Conservation (phyloP, 2,329 filamentous ascomycete genomes). For the Venturia carpophila region DNA sequence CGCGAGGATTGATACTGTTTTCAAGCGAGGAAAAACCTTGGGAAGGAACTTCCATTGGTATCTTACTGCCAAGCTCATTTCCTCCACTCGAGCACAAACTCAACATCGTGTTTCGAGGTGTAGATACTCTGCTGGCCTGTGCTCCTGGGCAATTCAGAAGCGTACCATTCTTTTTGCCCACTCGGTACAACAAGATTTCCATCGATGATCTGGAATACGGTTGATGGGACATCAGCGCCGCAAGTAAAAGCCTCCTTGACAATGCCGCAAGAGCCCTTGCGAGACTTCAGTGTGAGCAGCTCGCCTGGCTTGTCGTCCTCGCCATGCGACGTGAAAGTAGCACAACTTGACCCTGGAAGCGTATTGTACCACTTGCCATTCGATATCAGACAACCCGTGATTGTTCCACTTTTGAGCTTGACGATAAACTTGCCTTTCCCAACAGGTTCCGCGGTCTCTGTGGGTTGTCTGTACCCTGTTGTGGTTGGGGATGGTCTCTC, state of each 20-base stretch:
- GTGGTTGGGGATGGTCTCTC: constrained; percentile 29
- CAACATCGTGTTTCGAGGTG: constrained; percentile 21
- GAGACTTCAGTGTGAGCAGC: constrained; percentile 51
- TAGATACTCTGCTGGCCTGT: constrained; percentile 40
- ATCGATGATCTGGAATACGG: constrained; percentile 34
- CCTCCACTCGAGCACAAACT: constrained; percentile 9
- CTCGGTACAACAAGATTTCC: constrained; percentile 31
- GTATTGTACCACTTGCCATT: constrained; percentile 59
- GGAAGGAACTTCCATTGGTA: neutral
- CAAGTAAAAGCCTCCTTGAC: constrained; percentile 48
- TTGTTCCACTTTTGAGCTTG: constrained; percentile 35
- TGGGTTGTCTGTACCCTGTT: constrained; percentile 25
- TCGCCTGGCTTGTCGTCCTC: constrained; percentile 21
- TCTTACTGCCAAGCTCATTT: neutral
- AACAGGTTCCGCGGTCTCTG: constrained; percentile 33
- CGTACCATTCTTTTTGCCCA: constrained; percentile 36
- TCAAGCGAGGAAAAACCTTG: neutral
- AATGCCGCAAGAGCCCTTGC: constrained; percentile 53
- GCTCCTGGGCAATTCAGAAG: constrained; percentile 36
- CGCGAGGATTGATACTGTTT: neutral
- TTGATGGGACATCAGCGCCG: constrained; percentile 39
- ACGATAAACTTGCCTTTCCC: constrained; percentile 56
- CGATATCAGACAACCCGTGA: constrained; percentile 58
- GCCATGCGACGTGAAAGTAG: constrained; percentile 51
- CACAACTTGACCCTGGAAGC: constrained; percentile 49